Evolutionary conservation across 202 grass and related monocot genomes (phyloP).

Genomic region (Zoysia matrella): DNA sequence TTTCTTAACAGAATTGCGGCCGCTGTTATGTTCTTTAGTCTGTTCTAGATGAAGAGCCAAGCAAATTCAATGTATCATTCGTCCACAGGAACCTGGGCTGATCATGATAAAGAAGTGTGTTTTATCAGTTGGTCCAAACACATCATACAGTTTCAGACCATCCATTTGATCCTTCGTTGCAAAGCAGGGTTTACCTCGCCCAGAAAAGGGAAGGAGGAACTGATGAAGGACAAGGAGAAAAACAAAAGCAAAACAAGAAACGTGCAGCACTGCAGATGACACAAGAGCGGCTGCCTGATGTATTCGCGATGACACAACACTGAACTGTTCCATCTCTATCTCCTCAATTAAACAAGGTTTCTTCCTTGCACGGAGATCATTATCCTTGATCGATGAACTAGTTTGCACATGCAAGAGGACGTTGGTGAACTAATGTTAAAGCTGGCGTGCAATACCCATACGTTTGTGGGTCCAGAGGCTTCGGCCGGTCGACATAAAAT

Average conservation of each 20-base stretch:
- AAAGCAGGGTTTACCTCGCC: constrained; percentile 33
- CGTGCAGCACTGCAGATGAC: constrained; percentile 22
- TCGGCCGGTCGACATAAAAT: neutral
- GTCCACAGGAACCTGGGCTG: neutral
- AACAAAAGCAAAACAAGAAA: neutral
- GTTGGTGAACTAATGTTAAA: constrained; percentile 36
- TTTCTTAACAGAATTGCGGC: too few species aligned
- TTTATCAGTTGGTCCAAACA: neutral
- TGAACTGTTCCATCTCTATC: constrained; percentile 37
- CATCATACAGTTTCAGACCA: neutral
- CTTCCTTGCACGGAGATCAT: constrained; percentile 11
- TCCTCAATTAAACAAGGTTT: constrained; percentile 24
- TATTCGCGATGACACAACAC: neutral
- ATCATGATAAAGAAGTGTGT: neutral
- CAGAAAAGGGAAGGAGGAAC: neutral
- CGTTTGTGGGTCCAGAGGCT: constrained; percentile 18
- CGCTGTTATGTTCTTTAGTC: neutral
- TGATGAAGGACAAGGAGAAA: neutral
- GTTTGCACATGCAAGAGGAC: neutral
- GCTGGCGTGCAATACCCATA: neutral
- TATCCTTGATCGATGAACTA: neutral
- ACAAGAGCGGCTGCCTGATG: neutral
- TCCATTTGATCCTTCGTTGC: constrained; percentile 35
- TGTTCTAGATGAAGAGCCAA: neutral
- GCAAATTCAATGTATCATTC: neutral